phyloP scores from a whole-genome alignment of 768 basidiomycete genomes.

The Lactifluus hygrophoroides region DNA sequence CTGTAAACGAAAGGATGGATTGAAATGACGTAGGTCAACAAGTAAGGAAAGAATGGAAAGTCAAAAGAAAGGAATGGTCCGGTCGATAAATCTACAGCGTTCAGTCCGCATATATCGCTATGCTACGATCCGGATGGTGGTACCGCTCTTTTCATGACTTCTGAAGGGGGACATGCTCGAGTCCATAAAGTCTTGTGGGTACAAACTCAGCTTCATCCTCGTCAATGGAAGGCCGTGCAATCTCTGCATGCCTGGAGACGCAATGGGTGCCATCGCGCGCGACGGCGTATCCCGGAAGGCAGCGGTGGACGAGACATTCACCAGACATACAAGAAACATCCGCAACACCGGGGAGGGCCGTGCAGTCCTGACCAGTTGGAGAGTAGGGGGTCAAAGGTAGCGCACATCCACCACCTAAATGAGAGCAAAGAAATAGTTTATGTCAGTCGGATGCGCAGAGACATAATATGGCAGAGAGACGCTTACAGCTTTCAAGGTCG shows the following conservation, averaged over 20 bases:
- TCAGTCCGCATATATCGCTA: background rate
- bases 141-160: background rate
- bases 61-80: too few relatives aligned
- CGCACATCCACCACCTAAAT: constrained; percentile 41
- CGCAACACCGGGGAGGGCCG: constrained; percentile 37
- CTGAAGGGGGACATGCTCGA: constrained; percentile 22
- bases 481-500: constrained; percentile 48
- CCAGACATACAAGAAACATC: constrained; percentile 42
- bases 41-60: too few relatives aligned
- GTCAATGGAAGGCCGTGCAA: background rate
- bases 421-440: too few relatives aligned
- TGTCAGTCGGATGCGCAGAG: too few relatives aligned
- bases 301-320: constrained; percentile 37
- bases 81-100: background rate
- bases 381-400: constrained; percentile 26
- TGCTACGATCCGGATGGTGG: background rate
- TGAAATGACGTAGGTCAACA: too few relatives aligned
- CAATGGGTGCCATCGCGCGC: constrained; percentile 21
- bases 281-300: constrained; percentile 34
- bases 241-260: background rate
- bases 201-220: background rate
- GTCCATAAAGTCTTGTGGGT: constrained; percentile 19
- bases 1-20: too few relatives aligned
- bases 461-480: background rate
- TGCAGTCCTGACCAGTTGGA: constrained; percentile 41